These are phyloP conservation scores for Crithidia mellificae DNA, from an alignment of 208 protist genomes.

Conservation along the genomic window DNA sequence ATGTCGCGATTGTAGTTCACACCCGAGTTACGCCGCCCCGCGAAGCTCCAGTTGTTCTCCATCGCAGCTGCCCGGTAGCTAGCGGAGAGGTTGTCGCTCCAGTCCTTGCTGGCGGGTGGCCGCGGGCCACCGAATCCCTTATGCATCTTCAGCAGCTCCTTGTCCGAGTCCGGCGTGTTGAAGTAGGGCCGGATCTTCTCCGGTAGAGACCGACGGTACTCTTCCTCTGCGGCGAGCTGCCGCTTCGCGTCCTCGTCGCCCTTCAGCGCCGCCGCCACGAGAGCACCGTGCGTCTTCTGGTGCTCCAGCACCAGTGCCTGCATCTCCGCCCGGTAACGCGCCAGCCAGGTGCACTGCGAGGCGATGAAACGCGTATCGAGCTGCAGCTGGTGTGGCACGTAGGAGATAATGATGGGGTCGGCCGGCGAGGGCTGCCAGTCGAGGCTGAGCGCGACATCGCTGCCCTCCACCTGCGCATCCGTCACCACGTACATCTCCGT, in stretches of 20 bases:
- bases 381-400: constrained; percentile 33
- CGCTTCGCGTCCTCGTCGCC: constrained; percentile 26
- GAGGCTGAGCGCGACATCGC: constrained; percentile 44
- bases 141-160: constrained; percentile 25
- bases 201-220: constrained; percentile 9
- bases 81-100: neutral
- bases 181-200: constrained; percentile 21
- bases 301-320: constrained; percentile 42
- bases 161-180: constrained; percentile 29
- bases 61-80: neutral
- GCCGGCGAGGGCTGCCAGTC: constrained; percentile 55
- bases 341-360: constrained; percentile 47
- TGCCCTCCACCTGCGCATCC: constrained; percentile 31
- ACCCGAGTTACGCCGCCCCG: neutral
- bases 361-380: constrained; percentile 46
- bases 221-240: constrained; percentile 14
- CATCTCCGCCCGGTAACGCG: constrained; percentile 62
- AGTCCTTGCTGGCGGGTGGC: neutral
- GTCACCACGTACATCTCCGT: constrained; percentile 75
- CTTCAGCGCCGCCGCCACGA: constrained; percentile 15
- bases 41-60: constrained; percentile 4
- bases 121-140: neutral
- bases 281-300: constrained; percentile 10
- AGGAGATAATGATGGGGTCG: constrained; percentile 51
- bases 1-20: neutral